phyloP scores from a whole-genome alignment of 164 flowering plant species.

The Dillenia turbinata region DNA sequence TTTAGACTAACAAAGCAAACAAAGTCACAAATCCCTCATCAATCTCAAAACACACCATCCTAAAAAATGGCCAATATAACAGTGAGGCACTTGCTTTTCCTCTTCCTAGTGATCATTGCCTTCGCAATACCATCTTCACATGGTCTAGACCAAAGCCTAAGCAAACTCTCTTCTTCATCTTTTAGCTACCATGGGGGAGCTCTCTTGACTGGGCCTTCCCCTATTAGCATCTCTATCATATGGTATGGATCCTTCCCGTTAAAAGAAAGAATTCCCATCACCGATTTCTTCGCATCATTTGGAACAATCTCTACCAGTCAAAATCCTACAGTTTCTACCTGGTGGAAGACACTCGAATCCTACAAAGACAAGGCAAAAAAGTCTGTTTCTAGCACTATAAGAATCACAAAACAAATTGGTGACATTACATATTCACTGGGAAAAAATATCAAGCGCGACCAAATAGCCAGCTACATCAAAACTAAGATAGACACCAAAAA shows the following conservation, averaged over 20 bases:
- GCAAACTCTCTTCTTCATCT: constrained; percentile 11
- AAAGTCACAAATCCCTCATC: no score
- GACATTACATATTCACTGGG: constrained; percentile 16
- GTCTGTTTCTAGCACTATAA: constrained; percentile 15
- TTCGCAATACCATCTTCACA: constrained; percentile 14
- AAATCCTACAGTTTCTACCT: constrained; percentile 14
- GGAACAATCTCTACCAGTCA: not conserved
- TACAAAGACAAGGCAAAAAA: constrained; percentile 18
- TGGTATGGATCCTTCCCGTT: constrained; percentile 31
- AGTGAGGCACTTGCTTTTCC: constrained; percentile 7
- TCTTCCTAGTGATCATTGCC: constrained; percentile 2
- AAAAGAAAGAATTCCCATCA: constrained; percentile 16
- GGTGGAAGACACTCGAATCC: constrained; percentile 25
- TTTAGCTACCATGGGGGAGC: constrained; percentile 30
- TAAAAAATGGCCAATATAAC: constrained; percentile 9
- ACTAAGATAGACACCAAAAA: constrained; percentile 7
- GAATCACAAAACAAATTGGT: constrained; percentile 13
- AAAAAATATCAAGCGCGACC: constrained; percentile 24
- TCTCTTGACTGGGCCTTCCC: constrained; percentile 16
- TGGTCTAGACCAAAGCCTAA: constrained; percentile 7
- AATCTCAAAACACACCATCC: no score
- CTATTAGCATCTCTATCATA: constrained; percentile 25
- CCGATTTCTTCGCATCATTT: constrained; percentile 27
- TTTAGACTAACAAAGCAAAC: no score
- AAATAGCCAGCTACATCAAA: constrained; percentile 16